phyloP scores from a whole-genome alignment of 192 early-diverging fungal species.

The Backusella tarrabulga region DNA sequence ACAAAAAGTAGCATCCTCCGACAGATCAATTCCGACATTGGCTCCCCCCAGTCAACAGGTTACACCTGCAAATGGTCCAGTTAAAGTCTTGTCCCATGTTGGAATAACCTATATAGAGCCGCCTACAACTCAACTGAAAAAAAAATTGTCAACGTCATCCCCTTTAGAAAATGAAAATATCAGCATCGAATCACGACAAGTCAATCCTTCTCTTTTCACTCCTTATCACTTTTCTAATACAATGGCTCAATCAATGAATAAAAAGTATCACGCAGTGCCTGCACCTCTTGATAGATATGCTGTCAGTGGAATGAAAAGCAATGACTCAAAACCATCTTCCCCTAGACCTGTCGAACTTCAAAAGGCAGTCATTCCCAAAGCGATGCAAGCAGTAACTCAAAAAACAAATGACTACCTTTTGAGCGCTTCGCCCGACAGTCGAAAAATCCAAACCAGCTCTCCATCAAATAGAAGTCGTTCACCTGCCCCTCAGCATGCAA shows the following conservation, averaged over 20 bases:
- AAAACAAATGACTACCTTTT: slow-evolving; percentile 17
- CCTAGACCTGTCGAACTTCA: slow-evolving; percentile 25
- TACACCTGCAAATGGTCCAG: slow-evolving; percentile 1
- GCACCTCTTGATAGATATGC: neutral
- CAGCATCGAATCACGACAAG: neutral
- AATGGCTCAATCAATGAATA: neutral
- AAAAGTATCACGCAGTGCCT: neutral
- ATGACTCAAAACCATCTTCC: slow-evolving; percentile 6
- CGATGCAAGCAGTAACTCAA: slow-evolving; percentile 31
- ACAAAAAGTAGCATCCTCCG: neutral
- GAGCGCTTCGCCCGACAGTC: neutral
- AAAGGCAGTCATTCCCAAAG: slow-evolving; percentile 22
- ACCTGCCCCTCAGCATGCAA: neutral
- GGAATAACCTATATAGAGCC: slow-evolving; percentile 27
- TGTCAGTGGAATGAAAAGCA: neutral
- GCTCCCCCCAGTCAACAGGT: neutral
- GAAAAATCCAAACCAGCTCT: neutral
- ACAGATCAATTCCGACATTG: slow-evolving; percentile 4
- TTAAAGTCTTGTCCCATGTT: slow-evolving; percentile 14
- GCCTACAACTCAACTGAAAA: slow-evolving; percentile 1
- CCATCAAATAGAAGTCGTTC: neutral
- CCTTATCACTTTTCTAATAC: neutral
- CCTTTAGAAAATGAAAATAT: neutral
- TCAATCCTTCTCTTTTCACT: neutral
- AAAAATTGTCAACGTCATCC: neutral